Conservation (phyloP, 2,329 filamentous ascomycete species). For the Clarireedia monteithiana region DNA sequence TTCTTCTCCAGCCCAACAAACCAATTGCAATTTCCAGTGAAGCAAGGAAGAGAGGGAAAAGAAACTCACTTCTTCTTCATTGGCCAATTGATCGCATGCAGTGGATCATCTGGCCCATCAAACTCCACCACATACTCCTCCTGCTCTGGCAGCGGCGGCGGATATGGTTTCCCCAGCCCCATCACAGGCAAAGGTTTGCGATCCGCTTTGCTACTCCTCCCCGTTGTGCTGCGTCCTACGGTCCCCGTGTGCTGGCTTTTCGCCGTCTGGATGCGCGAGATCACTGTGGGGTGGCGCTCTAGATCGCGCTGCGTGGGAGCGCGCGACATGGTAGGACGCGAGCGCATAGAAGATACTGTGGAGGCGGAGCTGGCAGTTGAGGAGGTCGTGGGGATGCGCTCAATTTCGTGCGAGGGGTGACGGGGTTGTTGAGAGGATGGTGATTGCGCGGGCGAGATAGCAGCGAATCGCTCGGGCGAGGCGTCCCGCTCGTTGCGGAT, state of each 20-base stretch:
- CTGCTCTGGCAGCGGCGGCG: constrained; percentile 58
- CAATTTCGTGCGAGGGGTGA: constrained; percentile 45
- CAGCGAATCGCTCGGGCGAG: constrained; percentile 32
- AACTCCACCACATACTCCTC: constrained; percentile 83
- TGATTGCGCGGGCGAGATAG: constrained; percentile 13
- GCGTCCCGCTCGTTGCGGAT: constrained; percentile 42
- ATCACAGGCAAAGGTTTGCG: constrained; percentile 58
- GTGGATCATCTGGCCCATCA: constrained; percentile 71
- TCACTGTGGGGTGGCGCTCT: constrained; percentile 59
- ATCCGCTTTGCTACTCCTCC: constrained; percentile 33
- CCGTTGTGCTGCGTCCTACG: constrained; percentile 47
- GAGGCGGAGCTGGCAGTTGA: constrained; percentile 33
- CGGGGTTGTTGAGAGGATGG: constrained; percentile 5
- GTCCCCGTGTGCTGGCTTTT: constrained; percentile 64
- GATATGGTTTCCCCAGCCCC: constrained; percentile 67
- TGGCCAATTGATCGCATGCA: constrained; percentile 85
- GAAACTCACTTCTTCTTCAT: constrained; percentile 61
- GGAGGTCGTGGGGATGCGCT: constrained; percentile 48
- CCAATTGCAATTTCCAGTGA: constrained; percentile 20
- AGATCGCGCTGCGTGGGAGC: constrained; percentile 59
- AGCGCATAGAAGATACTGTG: constrained; percentile 27
- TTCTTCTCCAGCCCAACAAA: too few relatives aligned
- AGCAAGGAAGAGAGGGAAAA: not conserved
- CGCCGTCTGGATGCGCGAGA: constrained; percentile 64
- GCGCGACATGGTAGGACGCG: constrained; percentile 46